Percentiles rank a stretch among this genome's conserved stretches.
These are phyloP conservation scores for Stephanodiscus minutulus DNA, from an alignment of 108 stramenopile genomes.

Conservation along the genomic window DNA sequence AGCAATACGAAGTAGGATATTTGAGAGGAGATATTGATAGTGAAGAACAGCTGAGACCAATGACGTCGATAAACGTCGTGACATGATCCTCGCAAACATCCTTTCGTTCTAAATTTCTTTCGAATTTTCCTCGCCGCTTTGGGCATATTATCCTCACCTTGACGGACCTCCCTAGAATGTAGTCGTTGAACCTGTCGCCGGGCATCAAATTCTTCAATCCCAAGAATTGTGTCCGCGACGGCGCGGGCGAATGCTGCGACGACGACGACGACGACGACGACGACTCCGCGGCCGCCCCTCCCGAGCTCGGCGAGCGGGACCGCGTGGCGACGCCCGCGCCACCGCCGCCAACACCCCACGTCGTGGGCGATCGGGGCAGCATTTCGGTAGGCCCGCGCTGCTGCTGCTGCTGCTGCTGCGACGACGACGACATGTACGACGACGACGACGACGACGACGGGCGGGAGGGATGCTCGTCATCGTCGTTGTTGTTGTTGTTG, in stretches of 20 bases:
- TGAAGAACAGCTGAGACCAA: slow-evolving; percentile 3
- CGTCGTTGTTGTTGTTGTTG: slow-evolving; percentile 7
- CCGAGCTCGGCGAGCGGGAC: slow-evolving; percentile 20
- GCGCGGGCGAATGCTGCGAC: slow-evolving; percentile 4
- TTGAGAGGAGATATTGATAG: not conserved
- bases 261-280: not conserved
- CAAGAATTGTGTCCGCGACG: slow-evolving; percentile 28
- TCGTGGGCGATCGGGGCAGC: slow-evolving; percentile 27
- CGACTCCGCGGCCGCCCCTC: slow-evolving; percentile 4
- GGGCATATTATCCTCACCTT: slow-evolving; percentile 40
- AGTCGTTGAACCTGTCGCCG: slow-evolving; percentile 56
- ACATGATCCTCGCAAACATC: not conserved
- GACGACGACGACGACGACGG: slow-evolving; percentile 7
- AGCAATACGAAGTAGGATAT: not conserved
- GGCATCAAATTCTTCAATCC: slow-evolving; percentile 47
- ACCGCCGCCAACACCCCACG: not conserved
- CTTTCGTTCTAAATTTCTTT: not conserved
- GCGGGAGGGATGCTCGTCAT: not conserved
- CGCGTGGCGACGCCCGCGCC: slow-evolving; percentile 26
- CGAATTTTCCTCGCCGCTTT: not conserved
- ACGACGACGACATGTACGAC: no score
- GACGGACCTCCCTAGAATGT: slow-evolving; percentile 41
- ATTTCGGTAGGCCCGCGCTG: slow-evolving; percentile 32
- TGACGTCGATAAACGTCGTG: not conserved
- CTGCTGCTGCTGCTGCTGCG: slow-evolving; percentile 19